Evolutionary conservation across 345 rosid genomes (phyloP).

Genomic region (Eucalyptus sideroxylon): DNA sequence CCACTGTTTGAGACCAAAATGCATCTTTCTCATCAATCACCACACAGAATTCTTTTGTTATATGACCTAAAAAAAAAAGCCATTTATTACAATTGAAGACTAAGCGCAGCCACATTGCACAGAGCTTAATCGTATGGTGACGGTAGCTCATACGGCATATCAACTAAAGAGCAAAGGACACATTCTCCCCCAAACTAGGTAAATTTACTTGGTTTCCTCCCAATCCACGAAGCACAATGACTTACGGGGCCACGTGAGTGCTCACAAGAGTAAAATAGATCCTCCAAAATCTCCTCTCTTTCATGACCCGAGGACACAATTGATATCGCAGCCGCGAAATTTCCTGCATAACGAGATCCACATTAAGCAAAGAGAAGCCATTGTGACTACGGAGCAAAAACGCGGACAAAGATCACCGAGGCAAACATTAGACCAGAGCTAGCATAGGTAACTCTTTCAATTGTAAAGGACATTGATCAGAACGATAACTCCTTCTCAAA

Average conservation of each 20-base stretch:
- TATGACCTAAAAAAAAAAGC: neutral
- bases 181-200: neutral
- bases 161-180: neutral
- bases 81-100: neutral
- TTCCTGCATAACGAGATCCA: slow-evolving; percentile 34
- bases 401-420: neutral
- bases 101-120: neutral
- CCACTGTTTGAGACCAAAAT: neutral
- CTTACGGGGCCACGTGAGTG: slow-evolving; percentile 87
- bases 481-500: neutral
- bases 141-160: neutral
- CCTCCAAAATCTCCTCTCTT: slow-evolving; percentile 90
- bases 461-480: neutral
- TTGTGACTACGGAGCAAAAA: neutral
- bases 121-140: neutral
- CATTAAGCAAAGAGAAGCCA: neutral
- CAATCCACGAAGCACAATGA: neutral
- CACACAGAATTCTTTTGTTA: neutral
- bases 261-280: slow-evolving; percentile 86
- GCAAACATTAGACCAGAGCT: neutral
- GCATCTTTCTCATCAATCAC: neutral
- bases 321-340: slow-evolving; percentile 78
- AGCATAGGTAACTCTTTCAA: neutral
- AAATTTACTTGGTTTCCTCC: neutral
- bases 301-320: slow-evolving; percentile 86